Conservation (phyloP, 371 early-diverging fungal species). For the Syncephalastrum racemosum region DNA sequence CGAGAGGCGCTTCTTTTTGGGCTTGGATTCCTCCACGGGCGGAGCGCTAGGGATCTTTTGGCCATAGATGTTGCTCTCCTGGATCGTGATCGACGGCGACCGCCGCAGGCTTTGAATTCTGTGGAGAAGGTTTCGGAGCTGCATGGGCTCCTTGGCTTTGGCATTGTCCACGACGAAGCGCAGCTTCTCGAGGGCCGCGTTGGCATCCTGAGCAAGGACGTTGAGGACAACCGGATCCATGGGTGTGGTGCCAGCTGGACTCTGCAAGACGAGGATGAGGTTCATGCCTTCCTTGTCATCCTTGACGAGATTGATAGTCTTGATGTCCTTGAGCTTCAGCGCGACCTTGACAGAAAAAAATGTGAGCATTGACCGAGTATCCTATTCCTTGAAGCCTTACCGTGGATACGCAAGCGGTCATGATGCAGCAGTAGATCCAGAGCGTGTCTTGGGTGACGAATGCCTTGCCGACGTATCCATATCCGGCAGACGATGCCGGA, state of each 20-base stretch:
- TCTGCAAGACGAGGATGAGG: too few species aligned
- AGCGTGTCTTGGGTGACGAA: slow-evolving; percentile 41
- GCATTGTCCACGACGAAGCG: slow-evolving; percentile 33
- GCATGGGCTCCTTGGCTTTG: slow-evolving; percentile 30
- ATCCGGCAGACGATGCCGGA: slow-evolving; percentile 24
- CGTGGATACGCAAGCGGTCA: slow-evolving; percentile 36
- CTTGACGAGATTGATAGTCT: slow-evolving; percentile 19
- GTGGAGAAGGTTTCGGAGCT: slow-evolving; percentile 14
- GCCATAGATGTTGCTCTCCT: too few species aligned
- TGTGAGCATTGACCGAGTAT: background rate
- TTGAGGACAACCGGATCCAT: slow-evolving; percentile 3
- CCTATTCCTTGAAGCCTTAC: slow-evolving; percentile 21
- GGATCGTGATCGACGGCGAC: slow-evolving; percentile 8
- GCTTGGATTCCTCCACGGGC: background rate
- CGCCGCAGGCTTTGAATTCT: slow-evolving; percentile 20
- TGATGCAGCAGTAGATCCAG: slow-evolving; percentile 44
- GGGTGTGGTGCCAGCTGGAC: too few species aligned
- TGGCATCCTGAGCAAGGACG: slow-evolving; percentile 20
- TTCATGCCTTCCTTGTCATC: background rate
- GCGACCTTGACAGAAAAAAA: slow-evolving; percentile 20
- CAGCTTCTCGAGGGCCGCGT: slow-evolving; percentile 28
- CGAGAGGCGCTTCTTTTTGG: slow-evolving; percentile 11
- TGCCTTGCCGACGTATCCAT: slow-evolving; percentile 39
- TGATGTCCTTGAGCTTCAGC: slow-evolving; percentile 31
- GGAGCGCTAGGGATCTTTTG: too few species aligned